Evolutionary conservation across 2,329 filamentous ascomycete genomes (phyloP).

Genomic region (Sporothrix phasma): DNA sequence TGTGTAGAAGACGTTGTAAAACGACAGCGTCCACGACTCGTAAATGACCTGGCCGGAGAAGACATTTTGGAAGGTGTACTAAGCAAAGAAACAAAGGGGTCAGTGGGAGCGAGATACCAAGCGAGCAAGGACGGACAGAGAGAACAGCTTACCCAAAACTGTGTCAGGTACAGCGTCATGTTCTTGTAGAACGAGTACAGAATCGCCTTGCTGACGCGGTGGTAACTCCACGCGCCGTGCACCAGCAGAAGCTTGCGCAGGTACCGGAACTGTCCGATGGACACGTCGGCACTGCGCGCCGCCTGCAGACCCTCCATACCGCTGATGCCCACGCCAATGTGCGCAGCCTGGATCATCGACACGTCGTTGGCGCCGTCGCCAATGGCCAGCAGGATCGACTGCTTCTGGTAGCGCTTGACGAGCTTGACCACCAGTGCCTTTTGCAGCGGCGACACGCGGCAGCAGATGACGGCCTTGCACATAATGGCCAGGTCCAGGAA

Average conservation of each 20-base stretch:
- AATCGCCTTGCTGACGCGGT: constrained; percentile 92
- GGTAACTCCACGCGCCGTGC: constrained; percentile 95
- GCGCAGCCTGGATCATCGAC: constrained; percentile 99
- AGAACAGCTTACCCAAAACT: constrained; percentile 73
- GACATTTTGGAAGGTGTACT: constrained; percentile 96
- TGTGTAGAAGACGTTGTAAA: constrained; percentile 98
- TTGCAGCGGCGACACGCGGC: constrained; percentile 90
- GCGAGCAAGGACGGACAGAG: not conserved
- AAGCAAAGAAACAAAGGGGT: no score
- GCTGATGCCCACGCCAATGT: constrained; percentile 95
- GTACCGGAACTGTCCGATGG: constrained; percentile 92
- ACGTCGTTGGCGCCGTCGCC: constrained; percentile 98
- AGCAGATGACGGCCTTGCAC: constrained; percentile 99
- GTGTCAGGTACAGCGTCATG: constrained; percentile 95
- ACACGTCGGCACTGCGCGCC: constrained; percentile 87
- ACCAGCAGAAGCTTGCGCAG: constrained; percentile 89
- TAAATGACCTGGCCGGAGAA: constrained; percentile 98
- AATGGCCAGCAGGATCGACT: constrained; percentile 87
- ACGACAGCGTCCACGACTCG: constrained; percentile 98
- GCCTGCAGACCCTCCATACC: constrained; percentile 95
- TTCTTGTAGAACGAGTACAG: constrained; percentile 99
- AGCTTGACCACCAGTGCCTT: constrained; percentile 97
- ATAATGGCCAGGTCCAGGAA: constrained; percentile 89
- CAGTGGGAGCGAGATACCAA: not conserved
- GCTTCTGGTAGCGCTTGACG: constrained; percentile 83